These are phyloP conservation scores for Artomyces pyxidatus DNA, from an alignment of 768 basidiomycete species.

Conservation along the genomic window DNA sequence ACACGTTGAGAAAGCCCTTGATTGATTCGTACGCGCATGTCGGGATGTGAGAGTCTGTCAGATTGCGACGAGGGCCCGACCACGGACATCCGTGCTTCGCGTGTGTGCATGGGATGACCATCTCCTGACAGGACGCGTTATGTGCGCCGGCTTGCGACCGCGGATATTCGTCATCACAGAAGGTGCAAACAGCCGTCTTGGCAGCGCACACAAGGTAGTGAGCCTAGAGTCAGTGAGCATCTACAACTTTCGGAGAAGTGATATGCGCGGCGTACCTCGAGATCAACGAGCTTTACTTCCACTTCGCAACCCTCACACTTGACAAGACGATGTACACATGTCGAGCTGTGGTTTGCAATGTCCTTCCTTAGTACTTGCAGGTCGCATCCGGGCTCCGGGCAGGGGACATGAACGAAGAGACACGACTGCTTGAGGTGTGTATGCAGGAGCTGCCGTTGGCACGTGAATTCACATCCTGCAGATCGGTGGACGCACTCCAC, in stretches of 20 bases:
- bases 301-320: constrained; percentile 21
- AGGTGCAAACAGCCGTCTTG: constrained; percentile 29
- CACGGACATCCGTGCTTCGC: constrained; percentile 44
- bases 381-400: constrained; percentile 40
- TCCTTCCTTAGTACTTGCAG: constrained; percentile 39
- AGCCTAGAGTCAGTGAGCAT: not conserved
- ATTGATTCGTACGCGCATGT: constrained; percentile 53
- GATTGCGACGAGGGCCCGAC: constrained; percentile 34
- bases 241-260: constrained; percentile 3
- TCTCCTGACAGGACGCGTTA: constrained; percentile 29
- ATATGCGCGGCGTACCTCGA: constrained; percentile 25
- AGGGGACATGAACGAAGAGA: constrained; percentile 44
- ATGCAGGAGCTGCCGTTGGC: constrained; percentile 59
- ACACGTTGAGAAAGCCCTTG: constrained; percentile 48
- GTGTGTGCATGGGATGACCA: constrained; percentile 37
- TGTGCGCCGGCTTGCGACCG: constrained; percentile 30
- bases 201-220: constrained; percentile 34
- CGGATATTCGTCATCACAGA: constrained; percentile 31
- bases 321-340: constrained; percentile 31
- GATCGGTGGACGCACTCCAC: constrained; percentile 61
- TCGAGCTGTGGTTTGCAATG: constrained; percentile 9
- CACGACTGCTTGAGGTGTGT: constrained; percentile 59
- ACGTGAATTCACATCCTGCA: constrained; percentile 54
- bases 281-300: constrained; percentile 30
- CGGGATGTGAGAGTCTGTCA: constrained; percentile 29